Evolutionary conservation across 2,329 filamentous ascomycete genomes (phyloP).

Genomic region (Hypoxylon sp.): DNA sequence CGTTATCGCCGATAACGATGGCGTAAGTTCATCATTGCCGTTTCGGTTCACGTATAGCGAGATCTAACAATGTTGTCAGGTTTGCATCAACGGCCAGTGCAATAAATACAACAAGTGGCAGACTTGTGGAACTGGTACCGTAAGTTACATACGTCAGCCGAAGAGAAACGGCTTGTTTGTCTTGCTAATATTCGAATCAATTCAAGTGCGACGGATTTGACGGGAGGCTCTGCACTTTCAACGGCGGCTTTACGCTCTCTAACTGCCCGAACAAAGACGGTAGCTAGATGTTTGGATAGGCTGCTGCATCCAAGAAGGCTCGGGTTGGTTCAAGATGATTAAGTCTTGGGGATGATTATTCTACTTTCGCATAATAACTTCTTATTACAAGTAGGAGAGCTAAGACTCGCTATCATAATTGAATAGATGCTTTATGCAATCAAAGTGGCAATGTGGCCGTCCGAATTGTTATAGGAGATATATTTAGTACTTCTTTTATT

Average conservation of each 20-base stretch:
- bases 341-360: too few relatives aligned
- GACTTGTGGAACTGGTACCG: neutral
- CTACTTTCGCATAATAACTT: too few relatives aligned
- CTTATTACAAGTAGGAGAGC: too few relatives aligned
- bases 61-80: neutral
- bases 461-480: too few relatives aligned
- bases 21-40: neutral
- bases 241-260: neutral
- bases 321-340: too few relatives aligned
- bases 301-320: too few relatives aligned
- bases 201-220: neutral
- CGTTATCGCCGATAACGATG: neutral
- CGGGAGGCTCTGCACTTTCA: neutral
- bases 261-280: neutral
- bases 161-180: neutral
- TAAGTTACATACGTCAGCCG: neutral
- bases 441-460: too few relatives aligned
- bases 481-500: constrained; percentile 4
- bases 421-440: neutral
- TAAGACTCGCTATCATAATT: too few relatives aligned
- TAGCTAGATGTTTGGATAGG: too few relatives aligned
- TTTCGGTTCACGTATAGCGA: neutral
- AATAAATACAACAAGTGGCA: neutral
- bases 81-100: neutral
- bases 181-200: neutral